Percentiles rank a stretch among this genome's conserved stretches.
Conservation (phyloP, 805 yeast genomes). For the Nakazawaea wickerhamii region DNA sequence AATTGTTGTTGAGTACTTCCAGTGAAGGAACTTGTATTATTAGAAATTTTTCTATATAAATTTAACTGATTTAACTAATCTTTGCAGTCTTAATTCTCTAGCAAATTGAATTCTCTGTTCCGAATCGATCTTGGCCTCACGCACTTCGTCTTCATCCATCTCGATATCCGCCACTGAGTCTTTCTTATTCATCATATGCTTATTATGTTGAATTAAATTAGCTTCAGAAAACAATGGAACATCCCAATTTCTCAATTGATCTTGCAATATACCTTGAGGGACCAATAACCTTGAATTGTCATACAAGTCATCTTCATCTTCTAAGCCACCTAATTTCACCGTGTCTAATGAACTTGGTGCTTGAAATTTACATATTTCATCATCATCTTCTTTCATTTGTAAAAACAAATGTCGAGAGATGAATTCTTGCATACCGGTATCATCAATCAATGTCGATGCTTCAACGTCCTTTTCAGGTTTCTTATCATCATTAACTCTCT, state of each 20-base stretch:
- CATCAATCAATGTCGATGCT: constrained; percentile 44
- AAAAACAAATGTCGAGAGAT: constrained; percentile 47
- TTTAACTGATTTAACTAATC: constrained; percentile 12
- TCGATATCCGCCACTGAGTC: constrained; percentile 5
- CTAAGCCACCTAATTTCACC: constrained; percentile 14
- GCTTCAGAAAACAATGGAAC: constrained; percentile 31
- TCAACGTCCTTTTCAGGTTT: constrained; percentile 13
- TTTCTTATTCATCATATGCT: constrained; percentile 12
- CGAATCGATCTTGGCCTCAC: constrained; percentile 6
- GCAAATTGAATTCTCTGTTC: constrained; percentile 7
- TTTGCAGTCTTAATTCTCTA: constrained; percentile 9
- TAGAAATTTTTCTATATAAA: constrained; percentile 26
- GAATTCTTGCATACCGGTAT: constrained; percentile 51
- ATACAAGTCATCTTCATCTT: constrained; percentile 2
- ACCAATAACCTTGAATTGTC: constrained; percentile 21
- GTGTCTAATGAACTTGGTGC: constrained; percentile 20
- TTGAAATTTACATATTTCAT: constrained; percentile 33
- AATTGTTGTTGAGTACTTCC: constrained; percentile 42
- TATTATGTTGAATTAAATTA: constrained; percentile 24
- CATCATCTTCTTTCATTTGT: constrained; percentile 21
- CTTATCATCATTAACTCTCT: constrained; percentile 18
- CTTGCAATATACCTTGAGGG: constrained; percentile 18
- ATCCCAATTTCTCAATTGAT: constrained; percentile 24
- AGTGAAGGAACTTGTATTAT: constrained; percentile 52
- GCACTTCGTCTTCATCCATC: constrained; percentile 6